These are phyloP conservation scores for Kluyveromyces dobzhanskii DNA, from an alignment of 805 yeast genomes.

Conservation along the genomic window DNA sequence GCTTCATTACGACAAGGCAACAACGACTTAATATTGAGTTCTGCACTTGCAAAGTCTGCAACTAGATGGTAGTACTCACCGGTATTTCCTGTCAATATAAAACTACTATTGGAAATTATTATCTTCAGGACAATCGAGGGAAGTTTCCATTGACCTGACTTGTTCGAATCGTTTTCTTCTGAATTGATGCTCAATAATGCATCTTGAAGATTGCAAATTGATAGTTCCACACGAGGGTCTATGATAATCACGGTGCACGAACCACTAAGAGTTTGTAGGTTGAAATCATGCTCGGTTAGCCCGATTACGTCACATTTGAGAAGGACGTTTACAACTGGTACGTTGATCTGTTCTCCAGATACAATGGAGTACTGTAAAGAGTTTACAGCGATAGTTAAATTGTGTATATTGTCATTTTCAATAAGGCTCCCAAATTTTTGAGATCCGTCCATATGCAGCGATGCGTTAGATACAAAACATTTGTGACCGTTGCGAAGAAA, in stretches of 20 bases:
- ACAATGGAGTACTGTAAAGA: conserved; percentile 14
- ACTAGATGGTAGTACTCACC: too few species aligned
- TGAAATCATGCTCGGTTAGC: conserved; percentile 11
- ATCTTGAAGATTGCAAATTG: conserved; percentile 12
- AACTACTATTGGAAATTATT: too few species aligned
- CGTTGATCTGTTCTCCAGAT: conserved; percentile 16
- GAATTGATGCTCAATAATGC: too few species aligned
- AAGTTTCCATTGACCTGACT: too few species aligned
- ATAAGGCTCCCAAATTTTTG: conserved; percentile 9
- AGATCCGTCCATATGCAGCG: conserved; percentile 12
- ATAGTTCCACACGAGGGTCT: conserved; percentile 23
- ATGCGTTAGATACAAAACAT: conserved; percentile 22
- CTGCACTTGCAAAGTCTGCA: too few species aligned
- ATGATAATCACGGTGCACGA: conserved; percentile 21
- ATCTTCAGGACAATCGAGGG: too few species aligned
- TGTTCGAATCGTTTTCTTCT: too few species aligned
- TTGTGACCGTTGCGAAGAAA: conserved; percentile 9
- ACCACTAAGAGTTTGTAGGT: conserved; percentile 13
- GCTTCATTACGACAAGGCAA: too few species aligned
- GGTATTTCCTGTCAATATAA: too few species aligned
- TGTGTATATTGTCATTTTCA: not conserved
- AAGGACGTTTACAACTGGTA: conserved; percentile 25
- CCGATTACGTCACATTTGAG: conserved; percentile 21
- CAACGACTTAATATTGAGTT: too few species aligned
- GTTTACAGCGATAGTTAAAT: conserved; percentile 22